Percentiles rank a stretch among this genome's conserved stretches.
These are phyloP conservation scores for Trichoderma sp. DNA, from an alignment of 2,329 filamentous ascomycete genomes.

Conservation along the genomic window DNA sequence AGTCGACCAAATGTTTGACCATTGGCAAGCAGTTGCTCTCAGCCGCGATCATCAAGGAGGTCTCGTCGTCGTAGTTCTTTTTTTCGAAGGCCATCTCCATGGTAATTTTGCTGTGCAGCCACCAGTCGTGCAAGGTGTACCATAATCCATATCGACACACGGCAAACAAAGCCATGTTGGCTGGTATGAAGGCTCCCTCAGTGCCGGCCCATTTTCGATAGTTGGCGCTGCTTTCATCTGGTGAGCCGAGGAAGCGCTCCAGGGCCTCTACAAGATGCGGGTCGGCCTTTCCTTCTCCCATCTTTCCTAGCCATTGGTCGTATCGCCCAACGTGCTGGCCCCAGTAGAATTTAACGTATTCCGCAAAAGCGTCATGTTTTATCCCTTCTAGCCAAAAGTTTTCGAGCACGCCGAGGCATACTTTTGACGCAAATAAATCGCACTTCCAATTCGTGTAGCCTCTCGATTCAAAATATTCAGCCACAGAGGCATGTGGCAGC, in stretches of 20 bases:
- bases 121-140: constrained; percentile 8
- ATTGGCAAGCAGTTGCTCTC: not conserved
- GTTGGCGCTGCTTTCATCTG: not conserved
- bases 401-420: not conserved
- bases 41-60: not conserved
- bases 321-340: not conserved
- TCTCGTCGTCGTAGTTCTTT: rapidly evolving
- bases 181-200: no score
- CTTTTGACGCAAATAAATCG: not conserved
- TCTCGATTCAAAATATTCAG: constrained; percentile 4
- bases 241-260: constrained; percentile 1
- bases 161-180: not conserved
- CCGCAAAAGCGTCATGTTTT: no score
- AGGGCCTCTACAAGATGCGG: not conserved
- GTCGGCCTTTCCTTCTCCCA: no score
- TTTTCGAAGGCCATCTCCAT: not conserved
- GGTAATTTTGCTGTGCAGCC: not conserved
- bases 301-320: constrained; percentile 1
- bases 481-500: constrained; percentile 17
- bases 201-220: not conserved
- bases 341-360: not conserved
- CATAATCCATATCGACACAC: not conserved
- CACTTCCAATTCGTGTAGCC: not conserved
- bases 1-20: not conserved
- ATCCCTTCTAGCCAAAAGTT: not conserved